Evolutionary conservation across 2,329 filamentous ascomycete species (phyloP).

Genomic region (Fusarium citri): DNA sequence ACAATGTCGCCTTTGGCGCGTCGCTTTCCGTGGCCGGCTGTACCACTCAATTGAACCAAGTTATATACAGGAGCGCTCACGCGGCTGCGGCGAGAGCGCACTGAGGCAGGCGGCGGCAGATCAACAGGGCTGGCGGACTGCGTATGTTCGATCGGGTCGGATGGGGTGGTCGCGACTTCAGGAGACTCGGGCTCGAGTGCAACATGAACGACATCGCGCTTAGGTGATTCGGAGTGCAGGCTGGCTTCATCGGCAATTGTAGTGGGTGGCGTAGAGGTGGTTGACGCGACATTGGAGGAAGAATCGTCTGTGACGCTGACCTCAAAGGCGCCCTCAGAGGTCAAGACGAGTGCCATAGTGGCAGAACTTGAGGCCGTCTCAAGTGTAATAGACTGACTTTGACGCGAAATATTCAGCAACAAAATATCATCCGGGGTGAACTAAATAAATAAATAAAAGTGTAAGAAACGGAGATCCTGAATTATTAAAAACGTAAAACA

Average conservation of each 20-base stretch:
- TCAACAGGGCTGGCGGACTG: conserved; percentile 18
- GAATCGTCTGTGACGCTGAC: conserved; percentile 49
- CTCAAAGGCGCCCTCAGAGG: conserved; percentile 51
- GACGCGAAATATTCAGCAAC: conserved; percentile 38
- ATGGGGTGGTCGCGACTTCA: conserved; percentile 27
- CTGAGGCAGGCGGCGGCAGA: conserved; percentile 44
- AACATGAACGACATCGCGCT: conserved; percentile 54
- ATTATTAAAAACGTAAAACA: background rate
- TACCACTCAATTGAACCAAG: conserved; percentile 70
- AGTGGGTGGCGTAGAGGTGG: conserved; percentile 73
- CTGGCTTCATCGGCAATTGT: conserved; percentile 73
- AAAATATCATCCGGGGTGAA: conserved; percentile 18
- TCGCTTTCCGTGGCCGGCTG: conserved; percentile 68
- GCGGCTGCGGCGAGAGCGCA: conserved; percentile 64
- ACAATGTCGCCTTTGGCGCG: conserved; percentile 64
- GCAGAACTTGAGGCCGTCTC: conserved; percentile 20
- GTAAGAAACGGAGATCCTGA: background rate
- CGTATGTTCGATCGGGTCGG: conserved; percentile 22
- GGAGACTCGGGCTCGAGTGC: conserved; percentile 48
- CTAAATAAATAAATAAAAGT: background rate
- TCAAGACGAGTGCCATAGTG: conserved; percentile 49
- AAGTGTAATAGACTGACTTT: conserved; percentile 16
- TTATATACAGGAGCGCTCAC: conserved; percentile 74
- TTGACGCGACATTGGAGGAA: conserved; percentile 65
- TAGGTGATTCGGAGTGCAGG: conserved; percentile 60